Base-by-base conservation (phyloP, 108 stramenopile genomes). In the Mediolabrus comicus region DNA sequence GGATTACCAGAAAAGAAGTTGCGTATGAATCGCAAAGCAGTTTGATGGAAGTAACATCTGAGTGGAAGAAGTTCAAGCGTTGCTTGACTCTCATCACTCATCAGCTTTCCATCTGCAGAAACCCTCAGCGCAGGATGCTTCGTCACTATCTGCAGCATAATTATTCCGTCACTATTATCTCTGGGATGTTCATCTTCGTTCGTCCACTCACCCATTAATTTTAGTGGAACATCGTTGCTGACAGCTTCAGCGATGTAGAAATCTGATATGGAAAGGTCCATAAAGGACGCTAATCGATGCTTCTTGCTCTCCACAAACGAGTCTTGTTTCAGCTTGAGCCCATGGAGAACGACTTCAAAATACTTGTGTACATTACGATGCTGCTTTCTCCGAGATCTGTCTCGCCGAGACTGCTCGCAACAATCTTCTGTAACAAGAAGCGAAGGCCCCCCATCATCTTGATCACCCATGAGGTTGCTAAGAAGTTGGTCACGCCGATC, bases 91-190 rank as follows among this genome's bases (percentile, higher is more conserved):
- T 91, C 89, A 55, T 95, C 86, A 51, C 78, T 84, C 71, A 77
- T 85, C 24, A 95, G 59, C 67, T 87, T 80, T 36, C 75, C 77
- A 61, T 92, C 90, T 9, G 69, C 59, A 38, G 87, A 87, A 8
- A 91, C 57, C 36, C 79, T 51, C n/a, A 76, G 35, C 30, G 3
- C 35, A 22, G 91, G 90, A 46, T 84, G 78, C 85, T 87, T 86
- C 51, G 90, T 91, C n/a, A 86, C 72, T 87, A 94, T 89, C 74
- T 88, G 91, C 63, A 95, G 49, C 90, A 87, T 90, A 49, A 92
- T 49, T 3, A 90, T 69, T 3, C 91, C 94, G 43, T 88, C 86
- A 22, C 69, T 75, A 26, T 81, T 62, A 65, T 92, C 90, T 43
- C 91, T 74, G 4, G 94, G 94, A 67, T 95, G 94, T 17, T 89